phyloP scores from a whole-genome alignment of 768 basidiomycete genomes.

The Termitomyces sp. region DNA sequence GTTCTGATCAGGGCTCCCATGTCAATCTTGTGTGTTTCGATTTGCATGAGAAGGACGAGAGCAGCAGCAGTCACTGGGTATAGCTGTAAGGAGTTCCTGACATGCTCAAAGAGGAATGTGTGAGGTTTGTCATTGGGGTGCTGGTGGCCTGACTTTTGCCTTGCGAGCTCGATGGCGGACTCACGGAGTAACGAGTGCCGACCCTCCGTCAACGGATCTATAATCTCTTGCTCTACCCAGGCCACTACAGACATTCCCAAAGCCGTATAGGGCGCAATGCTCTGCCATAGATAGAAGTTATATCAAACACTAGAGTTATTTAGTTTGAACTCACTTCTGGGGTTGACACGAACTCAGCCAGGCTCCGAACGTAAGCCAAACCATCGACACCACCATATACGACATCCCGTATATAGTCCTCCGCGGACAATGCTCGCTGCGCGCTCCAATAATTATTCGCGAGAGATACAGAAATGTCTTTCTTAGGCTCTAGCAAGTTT shows the following conservation, averaged over 20 bases:
- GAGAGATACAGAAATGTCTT: slow-evolving; percentile 5
- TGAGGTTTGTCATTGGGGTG: background rate
- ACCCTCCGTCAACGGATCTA: slow-evolving; percentile 43
- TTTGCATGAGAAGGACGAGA: slow-evolving; percentile 34
- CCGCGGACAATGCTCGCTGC: slow-evolving; percentile 45
- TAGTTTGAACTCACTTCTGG: slow-evolving; percentile 19
- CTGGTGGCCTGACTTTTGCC: slow-evolving; percentile 4
- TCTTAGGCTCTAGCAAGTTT: slow-evolving; percentile 2
- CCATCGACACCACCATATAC: slow-evolving; percentile 80
- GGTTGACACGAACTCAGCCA: slow-evolving; percentile 61
- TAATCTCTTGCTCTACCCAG: slow-evolving; percentile 39
- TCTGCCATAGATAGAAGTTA: background rate
- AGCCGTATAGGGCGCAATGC: slow-evolving; percentile 8
- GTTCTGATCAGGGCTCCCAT: slow-evolving; percentile 44
- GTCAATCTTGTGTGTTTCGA: slow-evolving; percentile 44
- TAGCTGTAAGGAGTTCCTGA: slow-evolving; percentile 34
- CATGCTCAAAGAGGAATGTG: slow-evolving; percentile 24
- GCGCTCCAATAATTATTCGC: slow-evolving; percentile 42
- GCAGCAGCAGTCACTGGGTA: slow-evolving; percentile 37
- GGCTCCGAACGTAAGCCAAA: slow-evolving; percentile 67
- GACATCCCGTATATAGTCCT: slow-evolving; percentile 65
- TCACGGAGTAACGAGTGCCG: slow-evolving; percentile 40
- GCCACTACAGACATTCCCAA: slow-evolving; percentile 34
- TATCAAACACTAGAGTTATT: background rate
- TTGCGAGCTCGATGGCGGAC: slow-evolving; percentile 27